Base-by-base conservation (phyloP, 805 yeast species). In the Candida schatavii region DNA sequence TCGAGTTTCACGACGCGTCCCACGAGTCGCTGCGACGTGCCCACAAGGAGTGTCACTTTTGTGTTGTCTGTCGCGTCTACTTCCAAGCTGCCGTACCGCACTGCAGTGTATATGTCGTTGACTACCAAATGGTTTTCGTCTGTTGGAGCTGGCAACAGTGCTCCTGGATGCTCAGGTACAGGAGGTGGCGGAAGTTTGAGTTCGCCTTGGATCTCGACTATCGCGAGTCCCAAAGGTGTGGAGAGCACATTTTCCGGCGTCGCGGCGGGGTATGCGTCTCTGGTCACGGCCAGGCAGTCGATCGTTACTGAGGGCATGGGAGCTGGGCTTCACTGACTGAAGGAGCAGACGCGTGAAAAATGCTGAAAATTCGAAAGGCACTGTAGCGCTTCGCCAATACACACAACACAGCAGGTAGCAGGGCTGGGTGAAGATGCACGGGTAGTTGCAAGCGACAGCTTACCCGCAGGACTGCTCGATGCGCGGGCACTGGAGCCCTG, bases 151-250 rank as follows among this genome's bases (percentile, higher is more conserved):
- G 42, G 21, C n/a, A n/a, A n/a, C n/a, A n/a, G n/a, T n/a, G n/a
- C n/a, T n/a, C n/a, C n/a, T n/a, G n/a, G n/a, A n/a, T n/a, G n/a
- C n/a, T n/a, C n/a, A n/a, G n/a, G n/a, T n/a, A n/a, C n/a, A 30
- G 23, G 11, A 17, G 44, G 30, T 14, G 42, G 37, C 2, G 75
- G 75, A 3, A 81, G 54, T 42, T 78, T 77, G 30, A 85, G 57
- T 27, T 81, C 87, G 7, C 93, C 93, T 54, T 85, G 93, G 15
- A 85, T 83, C 56, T 85, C 93, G 15, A 85, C 46, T 14, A 85
- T 51, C 2, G 77, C 70, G 33, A 80, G 70, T 1, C 91, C 93
- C 33, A 65, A 60, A 1, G 81, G 74, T 0, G 90, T 80, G 1
- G 73, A 49, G 2, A 79, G 55, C 15, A 72, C 46, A 29, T 52